A percentile compares a stretch with the other conserved stretches of the same genome.
These are phyloP conservation scores for Rosa chinensis DNA, from an alignment of 306 rosid genomes.

Conservation along the genomic window DNA sequence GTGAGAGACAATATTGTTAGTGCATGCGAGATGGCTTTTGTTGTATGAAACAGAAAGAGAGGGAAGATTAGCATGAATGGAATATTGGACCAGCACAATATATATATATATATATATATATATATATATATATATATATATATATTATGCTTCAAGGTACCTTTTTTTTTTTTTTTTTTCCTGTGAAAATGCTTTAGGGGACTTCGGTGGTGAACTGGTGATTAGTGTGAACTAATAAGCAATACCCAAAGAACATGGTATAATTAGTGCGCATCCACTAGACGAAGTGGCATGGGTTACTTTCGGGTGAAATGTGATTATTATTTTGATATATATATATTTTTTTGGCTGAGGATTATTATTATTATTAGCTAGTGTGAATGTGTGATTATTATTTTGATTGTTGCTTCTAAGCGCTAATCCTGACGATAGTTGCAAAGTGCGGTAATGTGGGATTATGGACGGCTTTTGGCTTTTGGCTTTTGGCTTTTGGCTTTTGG, in stretches of 20 bases:
- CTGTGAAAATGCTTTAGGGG: neutral
- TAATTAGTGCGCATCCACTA: constrained; percentile 9
- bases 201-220: neutral
- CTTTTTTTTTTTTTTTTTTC: too few species aligned
- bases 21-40: neutral
- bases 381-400: neutral
- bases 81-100: neutral
- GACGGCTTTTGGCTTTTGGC: neutral
- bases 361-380: too few species aligned
- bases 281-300: neutral
- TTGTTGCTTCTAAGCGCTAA: neutral
- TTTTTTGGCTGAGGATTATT: too few species aligned
- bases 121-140: too few species aligned
- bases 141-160: neutral
- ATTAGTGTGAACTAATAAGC: neutral
- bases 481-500: neutral
- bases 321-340: neutral
- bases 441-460: neutral
- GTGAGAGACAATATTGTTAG: neutral
- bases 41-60: neutral
- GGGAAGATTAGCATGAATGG: constrained; percentile 1
- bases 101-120: too few species aligned
- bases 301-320: neutral
- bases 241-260: neutral
- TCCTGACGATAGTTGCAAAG: constrained; percentile 5